Evolutionary conservation across 345 rosid species (phyloP), one percentile per base, ranked within the genome.

Genomic region (Camelina hispida): DNA sequence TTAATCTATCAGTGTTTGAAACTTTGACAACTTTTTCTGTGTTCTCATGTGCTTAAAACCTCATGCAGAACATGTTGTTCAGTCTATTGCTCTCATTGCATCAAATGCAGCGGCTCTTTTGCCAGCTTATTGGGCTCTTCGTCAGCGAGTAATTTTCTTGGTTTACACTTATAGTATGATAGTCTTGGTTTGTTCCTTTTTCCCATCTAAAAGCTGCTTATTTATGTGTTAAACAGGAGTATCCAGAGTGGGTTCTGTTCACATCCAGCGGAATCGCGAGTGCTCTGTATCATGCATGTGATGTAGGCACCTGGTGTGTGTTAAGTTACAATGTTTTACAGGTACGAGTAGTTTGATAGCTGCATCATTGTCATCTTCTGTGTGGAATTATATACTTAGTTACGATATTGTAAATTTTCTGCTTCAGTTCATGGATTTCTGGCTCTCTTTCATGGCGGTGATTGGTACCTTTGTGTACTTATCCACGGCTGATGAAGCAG

Each of bases 371-470:
- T 66, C 67, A 50, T 56, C 57, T 20, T 76, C 57, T 68, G 16
- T 64, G 76, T 75, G 50, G 73, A 44, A 73, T 74, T 30, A 44
- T 35, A 44, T 76, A 77, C 44, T 78, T 44, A 42, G 12, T 52
- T 28, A 62, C 72, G 17, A 54, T 32, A 53, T 62, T 70, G 7
- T 79, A 25, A 17, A 12, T 13, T 76, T 78, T 30, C 58, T 62
- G 60, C 78, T 83, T 82, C 96, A 95, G 97, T 95, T 95, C 82
- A 85, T 95, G 97, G 99, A 92, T 83, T 95, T 95, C 72, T 95
- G 99, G 99, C 97, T 95, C 68, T 95, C 99, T 51, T 95, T 95
- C 87, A 89, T 95, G 97, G 99, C 97, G 43, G 93, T 95, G 17
- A 88, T 90, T 71, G 90, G 93, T 84, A 95, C 97, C 9, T 92